Conservation (phyloP, 1,284 basidiomycete species). For the Cryptococcus hybrid region DNA sequence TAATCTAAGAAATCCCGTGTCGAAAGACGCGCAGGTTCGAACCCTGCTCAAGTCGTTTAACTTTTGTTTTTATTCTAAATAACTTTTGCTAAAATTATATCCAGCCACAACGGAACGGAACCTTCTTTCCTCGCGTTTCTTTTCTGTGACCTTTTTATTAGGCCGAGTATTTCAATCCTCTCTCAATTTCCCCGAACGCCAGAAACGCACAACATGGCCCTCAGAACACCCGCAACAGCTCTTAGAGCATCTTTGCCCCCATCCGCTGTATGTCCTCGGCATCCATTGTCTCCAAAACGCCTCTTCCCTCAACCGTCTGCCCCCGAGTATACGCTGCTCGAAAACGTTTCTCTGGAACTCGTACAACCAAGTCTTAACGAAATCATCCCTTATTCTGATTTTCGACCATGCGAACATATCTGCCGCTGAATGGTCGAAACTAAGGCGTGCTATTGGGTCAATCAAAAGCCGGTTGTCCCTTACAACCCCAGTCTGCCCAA, state of each 20-base stretch:
- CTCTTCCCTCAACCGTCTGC: slow-evolving; percentile 1
- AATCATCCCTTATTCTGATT: slow-evolving; percentile 47
- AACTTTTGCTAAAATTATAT: no score
- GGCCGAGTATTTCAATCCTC: no score
- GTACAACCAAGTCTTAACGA: slow-evolving; percentile 46
- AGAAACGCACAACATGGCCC: neutral
- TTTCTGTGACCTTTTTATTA: no score
- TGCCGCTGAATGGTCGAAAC: slow-evolving; percentile 35
- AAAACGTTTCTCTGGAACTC: slow-evolving; percentile 47
- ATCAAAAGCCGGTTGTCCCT: slow-evolving; percentile 29
- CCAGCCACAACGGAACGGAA: no score
- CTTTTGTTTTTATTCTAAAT: slow-evolving; percentile 1
- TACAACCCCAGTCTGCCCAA: slow-evolving; percentile 5
- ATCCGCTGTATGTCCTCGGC: neutral
- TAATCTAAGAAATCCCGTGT: slow-evolving; percentile 3
- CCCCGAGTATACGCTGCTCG: slow-evolving; percentile 39
- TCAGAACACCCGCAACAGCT: no score
- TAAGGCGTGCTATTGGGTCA: slow-evolving; percentile 40
- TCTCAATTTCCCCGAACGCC: no score
- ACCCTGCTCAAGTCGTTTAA: slow-evolving; percentile 11
- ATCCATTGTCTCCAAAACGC: neutral
- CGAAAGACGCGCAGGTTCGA: slow-evolving; percentile 15
- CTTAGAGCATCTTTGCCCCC: neutral
- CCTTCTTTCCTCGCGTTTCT: no score
- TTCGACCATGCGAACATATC: slow-evolving; percentile 50